phyloP scores from a whole-genome alignment of 768 basidiomycete species.

The Russula virescens region DNA sequence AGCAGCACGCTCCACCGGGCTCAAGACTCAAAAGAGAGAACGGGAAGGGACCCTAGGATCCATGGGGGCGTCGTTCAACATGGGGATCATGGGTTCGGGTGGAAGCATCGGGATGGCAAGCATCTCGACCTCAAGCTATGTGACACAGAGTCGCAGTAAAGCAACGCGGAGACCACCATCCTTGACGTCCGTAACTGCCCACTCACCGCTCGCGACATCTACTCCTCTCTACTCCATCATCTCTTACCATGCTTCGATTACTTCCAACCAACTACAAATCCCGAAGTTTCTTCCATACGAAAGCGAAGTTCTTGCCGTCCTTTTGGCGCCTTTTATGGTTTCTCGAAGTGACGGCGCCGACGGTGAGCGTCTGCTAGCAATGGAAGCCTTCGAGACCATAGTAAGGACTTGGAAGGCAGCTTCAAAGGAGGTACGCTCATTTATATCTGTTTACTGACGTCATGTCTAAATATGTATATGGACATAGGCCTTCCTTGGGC shows the following conservation, averaged over 20 bases:
- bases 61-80: slow-evolving; percentile 20
- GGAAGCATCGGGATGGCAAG: slow-evolving; percentile 31
- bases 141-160: slow-evolving; percentile 21
- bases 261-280: slow-evolving; percentile 26
- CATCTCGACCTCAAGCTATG: slow-evolving; percentile 22
- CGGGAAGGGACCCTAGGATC: slow-evolving; percentile 25
- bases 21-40: slow-evolving; percentile 31
- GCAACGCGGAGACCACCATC: slow-evolving; percentile 42
- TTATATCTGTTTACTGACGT: background rate
- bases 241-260: slow-evolving; percentile 34
- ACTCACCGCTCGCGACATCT: slow-evolving; percentile 39
- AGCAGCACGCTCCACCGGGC: slow-evolving; percentile 45
- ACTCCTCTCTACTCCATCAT: slow-evolving; percentile 33
- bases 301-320: slow-evolving; percentile 48
- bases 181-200: slow-evolving; percentile 32
- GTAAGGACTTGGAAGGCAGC: slow-evolving; percentile 49
- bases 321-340: slow-evolving; percentile 51
- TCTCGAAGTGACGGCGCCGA: slow-evolving; percentile 36
- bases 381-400: slow-evolving; percentile 57
- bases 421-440: slow-evolving; percentile 44
- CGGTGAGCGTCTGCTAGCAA: slow-evolving; percentile 49
- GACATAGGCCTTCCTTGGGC: slow-evolving; percentile 43
- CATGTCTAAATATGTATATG: background rate
- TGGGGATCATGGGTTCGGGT: slow-evolving; percentile 36
- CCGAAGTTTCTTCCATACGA: slow-evolving; percentile 49